Percentiles rank a stretch among this genome's conserved stretches.
Conservation (phyloP, 2,329 filamentous ascomycete genomes). For the Periconia digitata region DNA sequence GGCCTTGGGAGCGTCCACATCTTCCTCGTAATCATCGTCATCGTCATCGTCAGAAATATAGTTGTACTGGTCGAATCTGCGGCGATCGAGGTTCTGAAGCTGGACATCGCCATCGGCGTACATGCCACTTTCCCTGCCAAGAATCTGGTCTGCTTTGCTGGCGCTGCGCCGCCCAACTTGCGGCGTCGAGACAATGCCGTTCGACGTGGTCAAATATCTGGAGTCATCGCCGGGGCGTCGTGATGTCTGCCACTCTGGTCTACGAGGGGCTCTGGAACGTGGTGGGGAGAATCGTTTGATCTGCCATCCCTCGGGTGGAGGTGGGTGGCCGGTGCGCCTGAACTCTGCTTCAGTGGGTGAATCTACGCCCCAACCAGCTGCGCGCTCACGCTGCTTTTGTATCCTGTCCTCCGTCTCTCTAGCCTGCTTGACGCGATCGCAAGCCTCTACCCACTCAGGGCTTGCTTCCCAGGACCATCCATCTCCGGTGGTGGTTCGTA, state of each 20-base stretch:
- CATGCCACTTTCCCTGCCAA: conserved; percentile 41
- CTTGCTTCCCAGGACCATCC: conserved; percentile 94
- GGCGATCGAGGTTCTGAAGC: conserved; percentile 45
- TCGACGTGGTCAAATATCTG: conserved; percentile 39
- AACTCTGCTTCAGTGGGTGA: conserved; percentile 42
- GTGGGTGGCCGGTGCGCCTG: conserved; percentile 26
- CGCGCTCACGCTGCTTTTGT: conserved; percentile 65
- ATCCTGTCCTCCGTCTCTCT: conserved; percentile 44
- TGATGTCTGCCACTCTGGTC: conserved; percentile 35
- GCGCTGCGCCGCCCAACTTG: conserved; percentile 40
- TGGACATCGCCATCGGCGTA: conserved; percentile 43
- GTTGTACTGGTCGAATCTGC: conserved; percentile 39
- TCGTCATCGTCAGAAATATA: conserved; percentile 43
- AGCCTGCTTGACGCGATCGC: conserved; percentile 59
- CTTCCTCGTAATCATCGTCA: conserved; percentile 39
- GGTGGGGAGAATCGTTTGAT: conserved; percentile 28
- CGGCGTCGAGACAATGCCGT: conserved; percentile 34
- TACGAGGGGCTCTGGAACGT: conserved; percentile 26
- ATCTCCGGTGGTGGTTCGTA: conserved; percentile 85
- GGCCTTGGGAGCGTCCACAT: conserved; percentile 25
- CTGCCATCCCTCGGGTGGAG: conserved; percentile 33
- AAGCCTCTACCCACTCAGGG: conserved; percentile 72
- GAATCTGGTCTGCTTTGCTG: conserved; percentile 45
- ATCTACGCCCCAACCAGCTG: conserved; percentile 66
- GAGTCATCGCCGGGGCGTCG: conserved; percentile 28